Evolutionary conservation across 176 grass and related monocot genomes (phyloP).

Genomic region (Aegilops sharonensis): DNA sequence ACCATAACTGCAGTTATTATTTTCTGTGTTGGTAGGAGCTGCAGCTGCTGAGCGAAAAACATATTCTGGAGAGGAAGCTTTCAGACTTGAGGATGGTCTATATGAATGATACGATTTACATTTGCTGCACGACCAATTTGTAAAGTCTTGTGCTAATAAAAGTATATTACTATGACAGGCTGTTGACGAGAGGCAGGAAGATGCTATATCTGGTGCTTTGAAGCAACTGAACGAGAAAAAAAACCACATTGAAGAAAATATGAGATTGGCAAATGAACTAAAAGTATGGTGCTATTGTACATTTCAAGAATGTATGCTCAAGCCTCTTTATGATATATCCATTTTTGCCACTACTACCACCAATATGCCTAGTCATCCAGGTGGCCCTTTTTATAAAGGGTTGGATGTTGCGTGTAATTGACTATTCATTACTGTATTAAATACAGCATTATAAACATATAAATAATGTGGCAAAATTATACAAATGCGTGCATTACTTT

Average conservation of each 20-base stretch:
- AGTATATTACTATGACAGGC: conserved; percentile 52
- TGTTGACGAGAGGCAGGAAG: conserved; percentile 90
- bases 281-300: conserved; percentile 61
- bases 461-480: neutral
- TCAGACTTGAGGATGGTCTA: conserved; percentile 82
- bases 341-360: neutral
- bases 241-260: conserved; percentile 72
- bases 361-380: neutral
- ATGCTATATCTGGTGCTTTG: conserved; percentile 73
- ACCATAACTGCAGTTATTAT: conserved; percentile 25
- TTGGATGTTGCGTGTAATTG: neutral
- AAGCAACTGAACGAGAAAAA: conserved; percentile 90
- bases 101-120: conserved; percentile 25
- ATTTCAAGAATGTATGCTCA: conserved; percentile 49
- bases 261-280: conserved; percentile 70
- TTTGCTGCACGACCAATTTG: neutral
- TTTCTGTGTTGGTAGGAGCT: conserved; percentile 57
- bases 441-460: neutral
- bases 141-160: conserved; percentile 23
- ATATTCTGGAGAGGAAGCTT: conserved; percentile 92
- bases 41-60: conserved; percentile 77
- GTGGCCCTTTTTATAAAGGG: neutral
- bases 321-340: conserved; percentile 23
- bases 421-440: neutral
- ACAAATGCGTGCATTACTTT: neutral